Evolutionary conservation across 2,329 filamentous ascomycete species (phyloP), one percentile per base, ranked within the genome.

Genomic region (Lachnellula hyalina): DNA sequence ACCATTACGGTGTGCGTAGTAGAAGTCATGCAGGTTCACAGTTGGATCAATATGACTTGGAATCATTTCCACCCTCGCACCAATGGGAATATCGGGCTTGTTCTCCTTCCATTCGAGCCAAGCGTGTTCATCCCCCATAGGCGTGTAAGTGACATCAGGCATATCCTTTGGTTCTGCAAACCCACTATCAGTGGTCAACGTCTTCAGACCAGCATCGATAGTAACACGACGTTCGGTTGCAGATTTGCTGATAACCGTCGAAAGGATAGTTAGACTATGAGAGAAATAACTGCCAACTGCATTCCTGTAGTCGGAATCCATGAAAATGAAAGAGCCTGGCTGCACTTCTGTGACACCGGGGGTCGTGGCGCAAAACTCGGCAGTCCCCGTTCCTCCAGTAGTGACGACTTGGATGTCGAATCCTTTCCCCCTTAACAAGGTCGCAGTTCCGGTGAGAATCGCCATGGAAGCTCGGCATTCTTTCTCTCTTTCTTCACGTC

Each of bases 241-340:
- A 60, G 78, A 76, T 54, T 72, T 70, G 67, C 75, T 78, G 17
- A 80, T 56, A 0, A 79, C 76, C 0, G 77, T 79, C 0, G 76
- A 71, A 19, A 79, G 58, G 6, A 80, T 71, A 0, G 75, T 76
- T 25, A 80, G 57, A 47, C 75, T 79, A 58, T 80, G 75, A 0
- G 70, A 69, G 61, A 77, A 81, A 52, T 73, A 73, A 0, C 70
- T 67, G 1, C 78, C 78, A 0, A 81, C 70, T 0, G 78, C 78
- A 50, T 77, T 76, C 3, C 77, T 73, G 59, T 81, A 81, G 61
- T 81, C 78, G 2, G 77, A 78, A 54, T 81, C 78, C 78, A 81
- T 81, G 63, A 81, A 81, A 53, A 81, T 73, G 55, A 81, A 81
- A 0, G 75, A 78, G 0, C 78, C 78, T 0, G 78, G 78, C 61